Evolutionary conservation across 495 filamentous ascomycete genomes (phyloP).

Genomic region (Tuber calosporum): DNA sequence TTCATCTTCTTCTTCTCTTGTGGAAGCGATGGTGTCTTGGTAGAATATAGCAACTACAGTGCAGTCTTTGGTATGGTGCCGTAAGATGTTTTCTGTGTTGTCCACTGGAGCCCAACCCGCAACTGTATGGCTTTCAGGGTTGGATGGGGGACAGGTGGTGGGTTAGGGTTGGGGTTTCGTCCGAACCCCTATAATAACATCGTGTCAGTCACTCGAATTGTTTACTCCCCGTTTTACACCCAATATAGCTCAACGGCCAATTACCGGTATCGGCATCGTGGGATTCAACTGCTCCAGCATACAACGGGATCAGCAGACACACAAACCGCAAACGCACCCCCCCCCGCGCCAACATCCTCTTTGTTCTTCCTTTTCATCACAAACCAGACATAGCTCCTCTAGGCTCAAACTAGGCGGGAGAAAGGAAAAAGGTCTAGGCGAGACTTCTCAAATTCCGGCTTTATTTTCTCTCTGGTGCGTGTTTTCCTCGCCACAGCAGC

Average conservation of each 20-base stretch:
- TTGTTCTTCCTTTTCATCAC: not conserved
- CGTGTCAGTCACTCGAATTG: not conserved
- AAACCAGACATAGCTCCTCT: not conserved
- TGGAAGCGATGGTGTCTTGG: not conserved
- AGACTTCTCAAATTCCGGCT: not conserved
- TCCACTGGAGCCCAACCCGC: not conserved
- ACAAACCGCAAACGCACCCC: not conserved
- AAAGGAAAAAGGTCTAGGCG: not conserved
- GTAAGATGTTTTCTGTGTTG: not conserved
- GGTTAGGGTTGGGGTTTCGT: not conserved
- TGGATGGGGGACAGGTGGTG: not conserved
- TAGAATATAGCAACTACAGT: not conserved
- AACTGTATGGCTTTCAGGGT: not conserved
- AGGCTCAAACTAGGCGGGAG: not conserved
- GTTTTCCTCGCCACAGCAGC: not conserved
- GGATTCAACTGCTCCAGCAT: not conserved
- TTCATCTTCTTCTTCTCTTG: not conserved
- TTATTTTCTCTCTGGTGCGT: not conserved
- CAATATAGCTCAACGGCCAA: not conserved
- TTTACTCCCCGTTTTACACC: not conserved
- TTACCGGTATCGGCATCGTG: not conserved
- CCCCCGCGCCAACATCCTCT: not conserved
- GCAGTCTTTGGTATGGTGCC: not conserved
- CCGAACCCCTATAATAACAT: not conserved
- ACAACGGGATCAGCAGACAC: not conserved